Base-by-base conservation (phyloP, 2,329 filamentous ascomycete species). In the Exophiala sp. region DNA sequence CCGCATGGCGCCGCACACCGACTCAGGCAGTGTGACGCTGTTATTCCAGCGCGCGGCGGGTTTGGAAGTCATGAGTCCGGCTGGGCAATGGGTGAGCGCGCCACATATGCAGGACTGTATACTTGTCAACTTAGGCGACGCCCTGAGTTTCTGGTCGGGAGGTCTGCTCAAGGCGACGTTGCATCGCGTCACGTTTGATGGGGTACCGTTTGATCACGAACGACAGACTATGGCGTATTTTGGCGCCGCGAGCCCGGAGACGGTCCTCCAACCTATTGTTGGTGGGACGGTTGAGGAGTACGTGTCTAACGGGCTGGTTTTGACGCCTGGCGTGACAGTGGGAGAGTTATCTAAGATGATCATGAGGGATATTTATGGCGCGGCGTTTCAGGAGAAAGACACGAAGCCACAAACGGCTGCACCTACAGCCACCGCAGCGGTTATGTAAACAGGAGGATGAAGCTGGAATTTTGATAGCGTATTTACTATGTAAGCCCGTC, bases 161-260 rank as follows among this genome's bases (percentile, higher is more conserved):
- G 89, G 94, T 66, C 88, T 82, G 6, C 94, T 96, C 72, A 91
- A 88, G 74, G 91, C 87, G 66, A 96, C 91, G 3, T 82, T 90
- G 57, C 91, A 96, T 70, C 84, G 91, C 8, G 91, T 96, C 1
- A 59, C 61, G 9, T 62, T 61, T 32, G 61, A 57, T 9, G 50
- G 48, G 9, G 43, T 63, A 20, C 55, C 62, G 1, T 45, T 57
- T 35, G 52, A 62, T 44, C 32, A 41, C 10, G 62, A 62, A 46
- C 50, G 62, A 24, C 50, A 62, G 45, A 55, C 50, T 5, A 64
- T 64, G 62, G 62, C 62, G 32, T 64, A 64, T 39, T 64, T 64
- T 39, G 59, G 53, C 6, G 47, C 50, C 8, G 61, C 62, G 2
- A 47, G 44, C 36, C 61, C 61, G 2, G 62, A 64, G 2, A 64